A percentile compares a stretch with the other conserved stretches of the same genome.
Evolutionary conservation across 441 rosid genomes (phyloP).

Genomic region (Mallotus japonicus): DNA sequence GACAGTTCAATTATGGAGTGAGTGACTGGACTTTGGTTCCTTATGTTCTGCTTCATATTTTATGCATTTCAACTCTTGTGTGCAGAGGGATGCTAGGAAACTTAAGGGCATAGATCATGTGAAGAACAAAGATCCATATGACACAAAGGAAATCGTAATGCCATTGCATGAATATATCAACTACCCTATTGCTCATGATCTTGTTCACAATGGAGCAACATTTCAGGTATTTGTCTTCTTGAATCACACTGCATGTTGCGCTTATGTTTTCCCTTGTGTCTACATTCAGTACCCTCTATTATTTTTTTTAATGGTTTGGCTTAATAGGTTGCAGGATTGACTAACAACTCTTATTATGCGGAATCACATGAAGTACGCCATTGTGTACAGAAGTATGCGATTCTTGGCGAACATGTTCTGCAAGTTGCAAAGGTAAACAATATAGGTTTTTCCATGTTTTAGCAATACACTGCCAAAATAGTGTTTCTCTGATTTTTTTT

Average conservation of each 20-base stretch:
- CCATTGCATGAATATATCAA: conserved; percentile 75
- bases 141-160: conserved; percentile 77
- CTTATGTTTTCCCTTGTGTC: not conserved
- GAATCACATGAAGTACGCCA: conserved; percentile 84
- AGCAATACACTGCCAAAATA: conserved; percentile 14
- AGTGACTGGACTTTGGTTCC: not conserved
- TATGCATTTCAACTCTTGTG: conserved; percentile 17
- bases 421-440: conserved; percentile 82
- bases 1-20: not conserved
- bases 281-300: not conserved
- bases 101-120: conserved; percentile 41
- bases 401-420: conserved; percentile 75
- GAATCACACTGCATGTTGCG: conserved; percentile 1
- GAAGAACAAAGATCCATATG: conserved; percentile 58
- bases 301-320: conserved; percentile 7
- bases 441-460: conserved; percentile 21
- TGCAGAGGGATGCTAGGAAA: conserved; percentile 73
- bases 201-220: conserved; percentile 94
- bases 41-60: not conserved
- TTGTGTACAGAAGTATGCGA: conserved; percentile 69
- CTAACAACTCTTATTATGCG: conserved; percentile 75
- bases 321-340: conserved; percentile 88
- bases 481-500: conserved; percentile 26
- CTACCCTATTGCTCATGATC: conserved; percentile 69
- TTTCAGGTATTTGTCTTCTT: conserved; percentile 60